phyloP scores from a whole-genome alignment of 805 yeast species.

The Candida nemodendra region DNA sequence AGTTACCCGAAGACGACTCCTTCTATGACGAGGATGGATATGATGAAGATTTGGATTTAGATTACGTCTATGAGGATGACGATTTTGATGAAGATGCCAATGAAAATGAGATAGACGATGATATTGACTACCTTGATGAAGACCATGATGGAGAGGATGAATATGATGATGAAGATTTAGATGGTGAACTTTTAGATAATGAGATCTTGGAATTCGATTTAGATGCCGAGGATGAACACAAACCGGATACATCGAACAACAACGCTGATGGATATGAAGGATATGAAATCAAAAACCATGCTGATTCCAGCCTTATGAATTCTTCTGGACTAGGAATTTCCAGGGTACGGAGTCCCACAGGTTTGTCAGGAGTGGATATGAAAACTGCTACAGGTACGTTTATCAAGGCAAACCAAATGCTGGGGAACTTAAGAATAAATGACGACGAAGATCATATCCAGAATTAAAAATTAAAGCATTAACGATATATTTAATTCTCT shows the following conservation, averaged over 20 bases:
- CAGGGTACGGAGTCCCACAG: conserved; percentile 13
- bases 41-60: conserved; percentile 18
- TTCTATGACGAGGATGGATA: conserved; percentile 23
- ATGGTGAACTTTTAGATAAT: conserved; percentile 13
- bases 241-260: no score
- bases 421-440: conserved; percentile 15
- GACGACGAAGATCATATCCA: conserved; percentile 8
- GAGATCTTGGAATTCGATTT: conserved; percentile 8
- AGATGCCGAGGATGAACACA: conserved; percentile 6
- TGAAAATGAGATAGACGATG: conserved; percentile 31
- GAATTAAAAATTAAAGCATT: no score
- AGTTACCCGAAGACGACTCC: conserved; percentile 37
- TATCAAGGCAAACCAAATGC: conserved; percentile 24
- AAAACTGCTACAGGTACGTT: conserved; percentile 24
- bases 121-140: conserved; percentile 29
- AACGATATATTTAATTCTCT: no score
- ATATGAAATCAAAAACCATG: background rate
- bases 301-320: background rate
- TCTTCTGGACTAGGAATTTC: conserved; percentile 15
- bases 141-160: conserved; percentile 21
- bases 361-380: conserved; percentile 16
- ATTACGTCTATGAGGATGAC: conserved; percentile 20
- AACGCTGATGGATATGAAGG: no score
- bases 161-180: conserved; percentile 27
- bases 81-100: conserved; percentile 35